Conservation (phyloP, 306 rosid genomes). For the Quercus glauca region DNA sequence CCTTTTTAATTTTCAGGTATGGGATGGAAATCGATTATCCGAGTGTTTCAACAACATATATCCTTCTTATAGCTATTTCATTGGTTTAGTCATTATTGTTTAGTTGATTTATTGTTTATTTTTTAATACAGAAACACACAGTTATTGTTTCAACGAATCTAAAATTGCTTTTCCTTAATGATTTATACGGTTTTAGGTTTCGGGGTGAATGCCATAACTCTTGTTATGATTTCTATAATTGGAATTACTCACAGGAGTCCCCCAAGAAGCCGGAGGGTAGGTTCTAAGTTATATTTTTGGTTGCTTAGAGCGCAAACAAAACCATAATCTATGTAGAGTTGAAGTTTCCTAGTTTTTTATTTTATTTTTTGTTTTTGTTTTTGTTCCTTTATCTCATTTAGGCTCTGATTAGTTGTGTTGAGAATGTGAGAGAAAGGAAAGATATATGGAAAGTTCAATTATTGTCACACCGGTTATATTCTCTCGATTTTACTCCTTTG, state of each 20-base stretch:
- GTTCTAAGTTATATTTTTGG: slow-evolving; percentile 23
- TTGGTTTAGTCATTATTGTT: not conserved
- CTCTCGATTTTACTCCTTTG: not conserved
- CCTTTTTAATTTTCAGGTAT: slow-evolving; percentile 57
- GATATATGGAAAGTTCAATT: not conserved
- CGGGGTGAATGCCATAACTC: slow-evolving; percentile 62
- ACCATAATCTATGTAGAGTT: not conserved
- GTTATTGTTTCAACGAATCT: not conserved
- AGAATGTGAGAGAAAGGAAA: not conserved
- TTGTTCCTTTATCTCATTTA: not conserved
- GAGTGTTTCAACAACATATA: slow-evolving; percentile 74
- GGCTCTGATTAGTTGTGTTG: not conserved
- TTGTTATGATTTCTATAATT: slow-evolving; percentile 39
- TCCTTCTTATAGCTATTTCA: slow-evolving; percentile 40
- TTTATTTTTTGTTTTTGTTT: not conserved
- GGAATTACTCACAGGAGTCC: slow-evolving; percentile 40
- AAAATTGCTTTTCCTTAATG: slow-evolving; percentile 52
- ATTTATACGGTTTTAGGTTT: slow-evolving; percentile 60
- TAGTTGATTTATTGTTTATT: slow-evolving; percentile 2
- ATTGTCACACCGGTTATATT: not conserved
- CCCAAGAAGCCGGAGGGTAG: slow-evolving; percentile 39
- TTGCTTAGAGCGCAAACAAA: not conserved
- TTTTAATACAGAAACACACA: not conserved
- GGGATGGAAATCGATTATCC: slow-evolving; percentile 66
- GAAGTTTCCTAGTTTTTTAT: not conserved